Evolutionary conservation across 306 rosid species (phyloP), one percentile per base, ranked within the genome.

Genomic region (Sesbania bispinosa): DNA sequence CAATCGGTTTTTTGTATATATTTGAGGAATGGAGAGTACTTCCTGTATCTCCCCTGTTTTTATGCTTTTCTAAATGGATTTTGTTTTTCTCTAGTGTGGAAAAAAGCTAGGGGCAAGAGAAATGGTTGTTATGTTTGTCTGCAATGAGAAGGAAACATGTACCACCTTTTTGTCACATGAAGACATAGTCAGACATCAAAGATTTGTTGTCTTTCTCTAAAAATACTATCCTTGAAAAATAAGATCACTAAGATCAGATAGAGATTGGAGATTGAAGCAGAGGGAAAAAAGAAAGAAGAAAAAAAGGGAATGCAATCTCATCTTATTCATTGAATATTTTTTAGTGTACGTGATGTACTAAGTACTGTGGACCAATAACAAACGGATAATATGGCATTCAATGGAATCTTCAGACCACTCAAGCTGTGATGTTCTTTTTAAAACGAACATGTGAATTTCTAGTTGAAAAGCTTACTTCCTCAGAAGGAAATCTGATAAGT

Each of bases 1-100:
- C n/a, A 33, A 42, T 42, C 62, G 54, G 15, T 42, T 42, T n/a
- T 45, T 33, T 75, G 42, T 63, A 63, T 26, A 55, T 75, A 69
- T 41, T 70, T 69, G 26, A 46, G 42, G 48, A 60, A 61, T 50
- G 61, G 26, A 23, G 47, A 58, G 39, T 14, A 21, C 51, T 65
- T 23, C 5, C 14, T 3, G 4, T 42, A 29, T 7, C 18, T 30
- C 43, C n/a, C 52, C 6, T 27, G 16, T n/a, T 61, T 30, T 11
- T 45, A 14, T 15, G 21, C 19, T 38, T 54, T 62, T 75, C 46
- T 61, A 58, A 23, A 45, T 69, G 32, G 27, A 23, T 24, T 18
- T 61, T 46, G 30, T 21, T 41, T 48, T 7, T 32, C 21, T 7
- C 9, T 8, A 18, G 45, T 33, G 32, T 21, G 36, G 5, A 32